Evolutionary conservation across 2,329 filamentous ascomycete species (phyloP), one percentile per base, ranked within the genome.

Genomic region (Clonostachys chloroleuca): DNA sequence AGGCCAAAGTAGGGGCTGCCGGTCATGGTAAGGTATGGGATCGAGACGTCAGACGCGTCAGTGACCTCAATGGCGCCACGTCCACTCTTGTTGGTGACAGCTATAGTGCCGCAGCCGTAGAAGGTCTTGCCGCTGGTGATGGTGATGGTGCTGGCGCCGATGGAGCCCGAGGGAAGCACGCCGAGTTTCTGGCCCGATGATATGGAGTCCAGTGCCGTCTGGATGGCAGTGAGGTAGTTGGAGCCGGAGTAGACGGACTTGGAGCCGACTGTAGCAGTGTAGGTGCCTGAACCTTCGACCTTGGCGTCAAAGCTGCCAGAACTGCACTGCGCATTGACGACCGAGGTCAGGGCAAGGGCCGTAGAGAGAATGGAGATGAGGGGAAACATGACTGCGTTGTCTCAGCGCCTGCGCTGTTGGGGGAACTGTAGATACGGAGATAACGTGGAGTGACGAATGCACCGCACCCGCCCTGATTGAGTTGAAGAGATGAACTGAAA

Each of bases 1-100:
- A 82, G 55, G 4, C 76, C 78, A 47, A 81, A 81, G 59, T 81
- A 81, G 0, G 78, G 77, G 53, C 68, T 75, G 3, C 78, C 78
- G 4, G 77, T 79, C 75, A 82, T 75, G 45, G 60, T 76, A 5
- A 82, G 68, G 54, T 77, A 81, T 0, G 78, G 77, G 43, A 82
- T 81, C 40, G 69, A 61, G 14, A 79, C 77, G 49, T 70, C 70
- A 3, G 59, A 54, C 9, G 74, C 73, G 52, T 73, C 62, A 3
- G 72, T 65, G 0, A 70, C 70, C 59, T 81, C 77, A 43, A 82
- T 81, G 42, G 77, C 75, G 16, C 78, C 78, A 17, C 68, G 70
- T 2, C 73, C 76, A 35, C 56, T 53, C 5, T 60, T 66, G 47
- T 57, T 59, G 20, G 55, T 70, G 0, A 65, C 67, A 48, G 80